phyloP scores from a whole-genome alignment of 495 filamentous ascomycete species.

The Articulospora tetracladia region DNA sequence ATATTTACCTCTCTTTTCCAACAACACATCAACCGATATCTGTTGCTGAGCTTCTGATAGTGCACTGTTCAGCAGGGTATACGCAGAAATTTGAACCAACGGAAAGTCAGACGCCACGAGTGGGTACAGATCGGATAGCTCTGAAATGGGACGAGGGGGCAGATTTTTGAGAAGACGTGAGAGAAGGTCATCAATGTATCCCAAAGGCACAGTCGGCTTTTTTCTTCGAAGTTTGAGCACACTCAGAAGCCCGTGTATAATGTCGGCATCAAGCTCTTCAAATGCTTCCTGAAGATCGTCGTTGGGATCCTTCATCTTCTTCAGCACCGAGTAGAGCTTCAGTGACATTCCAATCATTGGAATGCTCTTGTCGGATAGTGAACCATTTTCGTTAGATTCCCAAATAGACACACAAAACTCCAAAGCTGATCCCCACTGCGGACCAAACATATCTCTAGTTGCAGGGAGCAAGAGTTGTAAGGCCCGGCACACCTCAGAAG shows the following conservation, averaged over 20 bases:
- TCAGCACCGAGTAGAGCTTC: conserved; percentile 50
- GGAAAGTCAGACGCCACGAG: conserved; percentile 73
- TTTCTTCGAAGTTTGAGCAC: conserved; percentile 47
- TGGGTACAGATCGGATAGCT: conserved; percentile 60
- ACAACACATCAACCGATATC: conserved; percentile 72
- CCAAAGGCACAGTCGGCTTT: conserved; percentile 32
- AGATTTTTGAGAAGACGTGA: conserved; percentile 58
- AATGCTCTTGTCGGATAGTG: conserved; percentile 39
- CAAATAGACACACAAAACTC: conserved; percentile 53
- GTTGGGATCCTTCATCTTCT: conserved; percentile 53
- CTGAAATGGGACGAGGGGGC: conserved; percentile 47
- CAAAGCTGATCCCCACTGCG: conserved; percentile 73
- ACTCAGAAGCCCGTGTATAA: conserved; percentile 56
- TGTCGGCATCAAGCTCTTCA: conserved; percentile 40
- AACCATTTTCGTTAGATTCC: conserved; percentile 31
- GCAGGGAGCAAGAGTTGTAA: conserved; percentile 63
- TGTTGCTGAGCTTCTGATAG: conserved; percentile 77
- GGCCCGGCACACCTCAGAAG: conserved; percentile 55
- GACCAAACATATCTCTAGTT: conserved; percentile 75
- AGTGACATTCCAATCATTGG: conserved; percentile 66
- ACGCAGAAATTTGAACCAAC: conserved; percentile 74
- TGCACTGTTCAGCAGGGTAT: conserved; percentile 70
- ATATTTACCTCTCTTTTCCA: conserved; percentile 61
- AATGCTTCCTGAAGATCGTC: conserved; percentile 82
- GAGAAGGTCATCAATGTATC: conserved; percentile 65